These are phyloP conservation scores for Neophaeococcomyces mojaviensis DNA, from an alignment of 2,329 filamentous ascomycete species.

Conservation along the genomic window DNA sequence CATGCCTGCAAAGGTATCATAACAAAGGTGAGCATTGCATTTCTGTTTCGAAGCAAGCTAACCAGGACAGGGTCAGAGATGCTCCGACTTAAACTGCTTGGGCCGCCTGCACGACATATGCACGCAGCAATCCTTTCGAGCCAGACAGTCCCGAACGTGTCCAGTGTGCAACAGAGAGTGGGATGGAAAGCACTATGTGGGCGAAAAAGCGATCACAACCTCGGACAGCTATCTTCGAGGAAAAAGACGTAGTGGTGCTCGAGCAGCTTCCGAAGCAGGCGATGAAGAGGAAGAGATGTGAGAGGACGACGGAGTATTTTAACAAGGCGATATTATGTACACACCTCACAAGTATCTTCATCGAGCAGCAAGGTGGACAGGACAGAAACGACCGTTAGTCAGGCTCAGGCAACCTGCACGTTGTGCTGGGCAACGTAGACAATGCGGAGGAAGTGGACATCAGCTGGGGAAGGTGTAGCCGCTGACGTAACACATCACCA, in stretches of 20 bases:
- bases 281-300: constrained; percentile 4
- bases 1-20: constrained; percentile 84
- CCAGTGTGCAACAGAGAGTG: constrained; percentile 49
- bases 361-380: no score
- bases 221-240: constrained; percentile 25
- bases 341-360: no score
- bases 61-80: constrained; percentile 58
- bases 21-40: constrained; percentile 50
- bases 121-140: constrained; percentile 63
- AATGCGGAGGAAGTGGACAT: no score
- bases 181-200: constrained; percentile 46
- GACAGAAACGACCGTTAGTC: no score
- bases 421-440: no score
- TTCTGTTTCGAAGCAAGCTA: not conserved
- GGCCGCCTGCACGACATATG: constrained; percentile 72
- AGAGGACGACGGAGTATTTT: not conserved
- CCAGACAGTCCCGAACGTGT: constrained; percentile 55
- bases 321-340: no score
- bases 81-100: constrained; percentile 58
- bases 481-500: no score
- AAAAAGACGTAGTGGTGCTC: constrained; percentile 22
- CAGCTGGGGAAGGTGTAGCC: no score
- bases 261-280: constrained; percentile 4
- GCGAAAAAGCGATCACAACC: constrained; percentile 41
- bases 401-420: no score